A percentile compares a stretch with the other conserved stretches of the same genome.
Evolutionary conservation across 2,329 filamentous ascomycete genomes (phyloP).

Genomic region (Aspergillus hortae): DNA sequence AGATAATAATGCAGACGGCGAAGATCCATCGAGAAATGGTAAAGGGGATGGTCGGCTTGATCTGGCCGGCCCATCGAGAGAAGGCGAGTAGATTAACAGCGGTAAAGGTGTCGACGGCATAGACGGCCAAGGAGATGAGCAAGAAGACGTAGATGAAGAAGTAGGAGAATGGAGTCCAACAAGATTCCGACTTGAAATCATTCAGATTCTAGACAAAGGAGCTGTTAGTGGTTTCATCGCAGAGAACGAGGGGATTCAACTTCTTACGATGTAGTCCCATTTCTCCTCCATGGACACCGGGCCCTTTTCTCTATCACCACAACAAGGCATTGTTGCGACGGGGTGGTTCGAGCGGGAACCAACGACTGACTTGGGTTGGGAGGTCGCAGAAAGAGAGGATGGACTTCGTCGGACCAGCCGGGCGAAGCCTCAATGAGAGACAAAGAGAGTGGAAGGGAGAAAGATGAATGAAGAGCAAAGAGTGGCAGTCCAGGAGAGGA

Average conservation of each 20-base stretch:
- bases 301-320: conserved; percentile 58
- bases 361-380: not conserved
- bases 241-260: not conserved
- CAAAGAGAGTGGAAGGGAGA: conserved; percentile 5
- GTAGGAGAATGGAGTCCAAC: conserved; percentile 75
- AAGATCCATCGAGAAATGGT: conserved; percentile 92
- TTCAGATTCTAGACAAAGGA: conserved; percentile 45
- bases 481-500: conserved; percentile 4
- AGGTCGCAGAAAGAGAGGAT: conserved; percentile 2
- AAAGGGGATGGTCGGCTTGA: conserved; percentile 74
- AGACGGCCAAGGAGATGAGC: conserved; percentile 75
- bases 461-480: conserved; percentile 11
- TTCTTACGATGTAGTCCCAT: conserved; percentile 85
- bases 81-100: conserved; percentile 87
- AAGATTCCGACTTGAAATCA: conserved; percentile 83
- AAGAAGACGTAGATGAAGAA: conserved; percentile 79
- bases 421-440: conserved; percentile 22
- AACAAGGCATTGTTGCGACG: conserved; percentile 60
- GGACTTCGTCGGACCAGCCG: conserved; percentile 36
- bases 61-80: conserved; percentile 80
- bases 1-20: conserved; percentile 84
- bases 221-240: conserved; percentile 7
- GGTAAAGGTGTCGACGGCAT: conserved; percentile 87
- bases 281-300: conserved; percentile 77
- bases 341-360: conserved; percentile 26